Base-by-base conservation (phyloP, 83 land plant genomes). In the Isoetes engelmannii region DNA sequence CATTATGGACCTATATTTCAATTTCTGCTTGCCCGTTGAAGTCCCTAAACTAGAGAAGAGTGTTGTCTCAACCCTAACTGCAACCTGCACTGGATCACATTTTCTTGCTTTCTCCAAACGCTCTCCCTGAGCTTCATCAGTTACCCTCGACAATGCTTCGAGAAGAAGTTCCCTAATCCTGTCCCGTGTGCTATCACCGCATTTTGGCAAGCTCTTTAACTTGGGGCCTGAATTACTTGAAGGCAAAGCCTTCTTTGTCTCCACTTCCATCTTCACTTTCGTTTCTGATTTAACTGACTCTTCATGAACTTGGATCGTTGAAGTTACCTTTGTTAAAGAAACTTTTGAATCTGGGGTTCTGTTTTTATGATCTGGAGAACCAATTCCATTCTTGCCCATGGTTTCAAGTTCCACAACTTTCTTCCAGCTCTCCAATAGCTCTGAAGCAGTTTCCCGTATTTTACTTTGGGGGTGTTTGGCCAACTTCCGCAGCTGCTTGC, bases 1-100 rank as follows among this genome's bases (percentile, higher is more conserved):
- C 82, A 92, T 78, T 47, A 92, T 82, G n/a, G 94, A 89, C 60
- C 97, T 81, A 69, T 92, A 92, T 53, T 92, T 92, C 7, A 69
- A 12, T 69, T 87, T 92, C 18, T 89, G 84, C 44, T 78, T 68
- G 7, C 87, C 95, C 67, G 72, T 86, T 5, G 86, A 80, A 8
- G 65, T 74, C 4, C 93, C 97, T 45, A 85, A 61, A 55, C 77
- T 85, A 37, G 81, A 79, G 75, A 86, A 92, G 86, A 92, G 74
- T 5, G 62, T 79, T 37, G 80, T 81, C 69, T 92, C 97, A 3
- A 89, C 89, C 3, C 84, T 10, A 4, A 92, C 91, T 47, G 97
- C 97, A 44, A 87, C 95, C 6, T 84, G 76, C 4, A 82, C 68
- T 1, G 85, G 85, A 71, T 92, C 91, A 72, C 78, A 74, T 19